These are phyloP conservation scores for Diddensiella transvaalensis DNA, from an alignment of 805 yeast genomes.

Conservation along the genomic window DNA sequence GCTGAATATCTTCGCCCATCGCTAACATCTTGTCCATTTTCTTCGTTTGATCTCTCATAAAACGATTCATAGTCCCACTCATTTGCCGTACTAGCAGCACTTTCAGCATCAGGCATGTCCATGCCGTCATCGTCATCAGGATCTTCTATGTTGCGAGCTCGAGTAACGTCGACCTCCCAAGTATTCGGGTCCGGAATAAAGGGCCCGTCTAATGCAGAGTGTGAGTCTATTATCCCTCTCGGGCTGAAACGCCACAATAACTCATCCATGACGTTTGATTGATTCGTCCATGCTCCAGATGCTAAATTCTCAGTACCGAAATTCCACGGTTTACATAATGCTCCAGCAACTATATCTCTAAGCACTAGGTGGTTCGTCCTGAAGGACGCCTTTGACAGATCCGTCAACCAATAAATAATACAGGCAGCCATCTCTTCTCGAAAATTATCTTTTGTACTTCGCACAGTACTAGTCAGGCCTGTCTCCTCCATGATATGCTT, in stretches of 20 bases:
- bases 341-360: constrained; percentile 51
- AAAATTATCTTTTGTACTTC: constrained; percentile 65
- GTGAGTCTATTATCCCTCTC: constrained; percentile 6
- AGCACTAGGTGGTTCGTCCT: constrained; percentile 46
- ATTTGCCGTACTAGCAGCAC: background rate
- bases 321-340: constrained; percentile 61
- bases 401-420: constrained; percentile 61
- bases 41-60: constrained; percentile 6
- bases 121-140: constrained; percentile 4
- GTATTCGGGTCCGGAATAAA: constrained; percentile 19
- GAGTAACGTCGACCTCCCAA: constrained; percentile 1
- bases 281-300: constrained; percentile 2
- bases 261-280: background rate
- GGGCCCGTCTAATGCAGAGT: constrained; percentile 16
- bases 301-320: constrained; percentile 41
- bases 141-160: background rate
- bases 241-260: background rate
- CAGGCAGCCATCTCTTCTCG: constrained; percentile 80
- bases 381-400: constrained; percentile 52
- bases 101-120: background rate
- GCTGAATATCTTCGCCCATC: background rate
- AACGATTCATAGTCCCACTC: constrained; percentile 10
- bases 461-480: constrained; percentile 62
- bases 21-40: background rate
- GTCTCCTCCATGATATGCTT: constrained; percentile 57